Evolutionary conservation across 768 basidiomycete genomes (phyloP).

Genomic region (Gloeophyllum trabeum): DNA sequence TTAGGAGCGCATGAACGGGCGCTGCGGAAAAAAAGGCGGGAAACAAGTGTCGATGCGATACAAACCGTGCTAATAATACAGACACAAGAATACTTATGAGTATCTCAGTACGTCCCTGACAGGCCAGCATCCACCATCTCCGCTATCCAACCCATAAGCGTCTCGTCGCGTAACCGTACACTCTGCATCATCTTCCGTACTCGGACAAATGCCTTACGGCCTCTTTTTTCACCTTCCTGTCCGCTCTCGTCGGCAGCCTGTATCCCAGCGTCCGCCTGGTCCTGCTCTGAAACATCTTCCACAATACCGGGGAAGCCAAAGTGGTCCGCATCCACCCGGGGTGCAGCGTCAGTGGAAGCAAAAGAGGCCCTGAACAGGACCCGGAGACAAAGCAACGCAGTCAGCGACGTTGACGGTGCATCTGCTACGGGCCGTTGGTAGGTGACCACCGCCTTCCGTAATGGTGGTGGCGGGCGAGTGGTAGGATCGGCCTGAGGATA

Average conservation of each 20-base stretch:
- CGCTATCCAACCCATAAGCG: constrained; percentile 43
- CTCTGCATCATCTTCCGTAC: constrained; percentile 49
- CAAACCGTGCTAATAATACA: no score
- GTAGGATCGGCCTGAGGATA: constrained; percentile 58
- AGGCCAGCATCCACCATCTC: constrained; percentile 42
- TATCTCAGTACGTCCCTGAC: neutral
- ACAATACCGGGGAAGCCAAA: constrained; percentile 85
- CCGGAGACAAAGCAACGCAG: constrained; percentile 73
- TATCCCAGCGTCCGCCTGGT: constrained; percentile 14
- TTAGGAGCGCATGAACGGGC: no score
- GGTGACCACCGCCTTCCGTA: constrained; percentile 47
- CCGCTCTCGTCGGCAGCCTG: constrained; percentile 35
- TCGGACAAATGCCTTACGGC: constrained; percentile 59
- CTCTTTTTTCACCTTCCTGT: constrained; percentile 58
- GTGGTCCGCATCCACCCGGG: constrained; percentile 70
- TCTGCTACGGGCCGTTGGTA: constrained; percentile 50
- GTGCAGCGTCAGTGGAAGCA: constrained; percentile 52
- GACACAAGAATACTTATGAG: no score
- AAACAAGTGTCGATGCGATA: no score
- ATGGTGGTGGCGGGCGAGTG: constrained; percentile 55
- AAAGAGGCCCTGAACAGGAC: constrained; percentile 77
- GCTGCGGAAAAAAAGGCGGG: no score
- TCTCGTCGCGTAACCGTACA: constrained; percentile 56
- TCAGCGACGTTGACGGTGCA: constrained; percentile 64
- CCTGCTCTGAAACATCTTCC: constrained; percentile 67